Evolutionary conservation across 2,329 filamentous ascomycete species (phyloP).

Genomic region (Fusarium caatingaense): DNA sequence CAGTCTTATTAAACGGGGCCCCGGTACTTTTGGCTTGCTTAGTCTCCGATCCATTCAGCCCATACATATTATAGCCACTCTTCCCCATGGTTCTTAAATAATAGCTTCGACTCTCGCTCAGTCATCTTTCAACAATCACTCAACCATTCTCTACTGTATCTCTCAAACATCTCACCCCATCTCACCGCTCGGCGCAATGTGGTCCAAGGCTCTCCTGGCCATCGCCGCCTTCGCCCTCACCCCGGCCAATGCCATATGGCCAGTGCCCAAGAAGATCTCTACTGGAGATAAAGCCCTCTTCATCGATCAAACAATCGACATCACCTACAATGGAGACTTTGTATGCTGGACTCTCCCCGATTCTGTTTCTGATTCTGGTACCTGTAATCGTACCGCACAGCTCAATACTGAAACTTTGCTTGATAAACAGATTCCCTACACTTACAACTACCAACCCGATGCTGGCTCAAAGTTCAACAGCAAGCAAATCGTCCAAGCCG

Average conservation of each 20-base stretch:
- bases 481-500: slow-evolving; percentile 66
- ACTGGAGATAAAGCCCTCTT: slow-evolving; percentile 65
- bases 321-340: slow-evolving; percentile 69
- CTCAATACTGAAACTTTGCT: slow-evolving; percentile 50
- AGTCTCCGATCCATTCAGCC: slow-evolving; percentile 1
- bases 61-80: slow-evolving; percentile 8
- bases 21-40: slow-evolving; percentile 16
- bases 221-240: slow-evolving; percentile 55
- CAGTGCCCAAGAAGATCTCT: slow-evolving; percentile 62
- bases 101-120: not conserved
- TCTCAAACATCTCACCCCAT: not conserved
- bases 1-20: slow-evolving; percentile 41
- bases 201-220: slow-evolving; percentile 50
- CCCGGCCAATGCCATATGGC: slow-evolving; percentile 67
- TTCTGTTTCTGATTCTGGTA: slow-evolving; percentile 41
- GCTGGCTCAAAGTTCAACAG: slow-evolving; percentile 57
- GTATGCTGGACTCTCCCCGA: slow-evolving; percentile 61
- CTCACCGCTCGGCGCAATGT: slow-evolving; percentile 39
- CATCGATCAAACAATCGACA: slow-evolving; percentile 62
- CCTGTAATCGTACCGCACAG: slow-evolving; percentile 31
- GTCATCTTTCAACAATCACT: not conserved
- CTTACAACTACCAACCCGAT: slow-evolving; percentile 57
- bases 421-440: slow-evolving; percentile 60
- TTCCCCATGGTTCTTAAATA: slow-evolving; percentile 9
- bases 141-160: not conserved